Evolutionary conservation across 495 filamentous ascomycete genomes (phyloP).

Genomic region (Hypoxylon crocopeplum): DNA sequence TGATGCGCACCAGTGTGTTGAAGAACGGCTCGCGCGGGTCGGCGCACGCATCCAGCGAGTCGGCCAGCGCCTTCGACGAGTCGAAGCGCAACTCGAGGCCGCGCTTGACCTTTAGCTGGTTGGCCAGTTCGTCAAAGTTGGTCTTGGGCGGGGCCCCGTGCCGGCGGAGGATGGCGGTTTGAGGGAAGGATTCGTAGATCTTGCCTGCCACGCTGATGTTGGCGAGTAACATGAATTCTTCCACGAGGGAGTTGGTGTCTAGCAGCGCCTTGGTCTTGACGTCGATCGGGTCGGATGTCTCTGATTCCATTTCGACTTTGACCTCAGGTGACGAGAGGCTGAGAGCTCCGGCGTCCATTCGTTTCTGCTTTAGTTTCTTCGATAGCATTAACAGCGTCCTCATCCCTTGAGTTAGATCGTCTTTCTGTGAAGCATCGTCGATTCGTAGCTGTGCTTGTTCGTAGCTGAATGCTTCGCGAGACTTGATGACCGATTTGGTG

Average conservation of each 20-base stretch:
- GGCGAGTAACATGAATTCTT: constrained; percentile 99
- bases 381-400: constrained; percentile 85
- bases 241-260: constrained; percentile 96
- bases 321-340: constrained; percentile 97
- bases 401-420: constrained; percentile 91
- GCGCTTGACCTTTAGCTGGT: constrained; percentile 85
- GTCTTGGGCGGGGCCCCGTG: constrained; percentile 91
- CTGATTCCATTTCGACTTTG: constrained; percentile 88
- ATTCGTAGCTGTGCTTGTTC: constrained; percentile 93
- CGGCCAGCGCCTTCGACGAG: constrained; percentile 87
- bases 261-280: constrained; percentile 92
- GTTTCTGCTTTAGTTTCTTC: constrained; percentile 92
- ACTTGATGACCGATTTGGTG: constrained; percentile 97
- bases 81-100: constrained; percentile 79
- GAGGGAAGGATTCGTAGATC: constrained; percentile 87
- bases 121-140: constrained; percentile 93
- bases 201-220: constrained; percentile 91
- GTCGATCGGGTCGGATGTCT: constrained; percentile 94
- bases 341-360: constrained; percentile 93
- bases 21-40: constrained; percentile 92
- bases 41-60: constrained; percentile 84
- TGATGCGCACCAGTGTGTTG: constrained; percentile 95
- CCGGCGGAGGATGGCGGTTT: constrained; percentile 90
- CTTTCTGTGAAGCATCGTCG: constrained; percentile 82
- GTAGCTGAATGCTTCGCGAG: constrained; percentile 97